Conservation (phyloP, 2,329 filamentous ascomycete genomes). For the Hypoxylon sp. region DNA sequence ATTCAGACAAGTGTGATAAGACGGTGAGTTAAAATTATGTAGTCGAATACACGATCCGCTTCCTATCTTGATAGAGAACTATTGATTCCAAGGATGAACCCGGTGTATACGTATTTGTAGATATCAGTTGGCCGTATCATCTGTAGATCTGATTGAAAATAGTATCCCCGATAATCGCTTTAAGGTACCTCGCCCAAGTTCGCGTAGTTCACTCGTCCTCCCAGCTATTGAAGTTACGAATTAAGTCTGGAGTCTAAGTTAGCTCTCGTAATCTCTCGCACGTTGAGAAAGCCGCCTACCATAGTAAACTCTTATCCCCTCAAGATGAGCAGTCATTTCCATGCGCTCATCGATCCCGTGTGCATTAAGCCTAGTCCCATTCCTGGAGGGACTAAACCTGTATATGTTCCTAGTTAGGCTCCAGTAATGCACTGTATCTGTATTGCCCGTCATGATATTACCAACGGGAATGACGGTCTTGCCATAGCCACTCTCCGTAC, state of each 20-base stretch:
- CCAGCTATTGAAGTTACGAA: slow-evolving; percentile 31
- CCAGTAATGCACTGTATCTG: slow-evolving; percentile 63
- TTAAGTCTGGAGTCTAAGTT: slow-evolving; percentile 30
- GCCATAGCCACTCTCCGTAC: slow-evolving; percentile 40
- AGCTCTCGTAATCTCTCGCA: too few relatives aligned
- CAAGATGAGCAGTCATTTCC: slow-evolving; percentile 52
- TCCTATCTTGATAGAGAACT: too few relatives aligned
- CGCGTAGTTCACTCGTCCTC: slow-evolving; percentile 13
- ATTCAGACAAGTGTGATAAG: too few relatives aligned
- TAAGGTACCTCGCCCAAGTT: too few relatives aligned
- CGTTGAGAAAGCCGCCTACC: slow-evolving; percentile 37
- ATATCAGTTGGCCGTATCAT: too few relatives aligned
- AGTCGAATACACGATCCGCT: too few relatives aligned
- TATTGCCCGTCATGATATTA: slow-evolving; percentile 61
- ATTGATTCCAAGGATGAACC: too few relatives aligned
- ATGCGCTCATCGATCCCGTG: slow-evolving; percentile 61
- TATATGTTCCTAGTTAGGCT: slow-evolving; percentile 61
- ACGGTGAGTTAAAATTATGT: too few relatives aligned
- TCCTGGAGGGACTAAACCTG: slow-evolving; percentile 58
- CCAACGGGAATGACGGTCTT: slow-evolving; percentile 53
- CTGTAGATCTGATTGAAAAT: too few relatives aligned
- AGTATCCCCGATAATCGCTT: too few relatives aligned
- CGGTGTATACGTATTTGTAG: too few relatives aligned
- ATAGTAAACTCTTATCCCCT: slow-evolving; percentile 54
- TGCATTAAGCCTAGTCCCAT: slow-evolving; percentile 53